phyloP scores from a whole-genome alignment of 192 early-diverging fungal genomes.

The Chytriomyces sp. region DNA sequence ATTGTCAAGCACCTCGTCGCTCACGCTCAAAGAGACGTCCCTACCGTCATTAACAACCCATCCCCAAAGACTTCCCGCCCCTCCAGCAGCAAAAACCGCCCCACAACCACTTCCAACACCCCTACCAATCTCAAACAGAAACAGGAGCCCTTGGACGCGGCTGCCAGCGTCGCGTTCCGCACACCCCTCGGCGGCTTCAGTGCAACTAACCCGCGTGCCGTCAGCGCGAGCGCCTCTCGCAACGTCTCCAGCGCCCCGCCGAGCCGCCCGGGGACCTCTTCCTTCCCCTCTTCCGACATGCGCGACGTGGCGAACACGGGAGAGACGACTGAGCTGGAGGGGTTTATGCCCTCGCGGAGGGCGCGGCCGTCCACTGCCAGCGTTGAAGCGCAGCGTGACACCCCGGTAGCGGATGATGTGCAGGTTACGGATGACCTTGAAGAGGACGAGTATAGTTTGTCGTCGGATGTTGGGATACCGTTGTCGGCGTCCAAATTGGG shows the following conservation, averaged over 20 bases:
- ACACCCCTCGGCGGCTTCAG: constrained; percentile 27
- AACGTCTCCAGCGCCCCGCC: neutral
- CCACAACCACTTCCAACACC: neutral
- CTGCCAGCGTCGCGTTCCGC: constrained; percentile 9
- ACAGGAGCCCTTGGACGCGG: neutral
- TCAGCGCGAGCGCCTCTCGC: neutral
- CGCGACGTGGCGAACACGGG: no score
- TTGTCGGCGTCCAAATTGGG: neutral
- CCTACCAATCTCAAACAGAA: neutral
- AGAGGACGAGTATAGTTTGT: constrained; percentile 23
- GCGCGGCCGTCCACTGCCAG: neutral
- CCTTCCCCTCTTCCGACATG: no score
- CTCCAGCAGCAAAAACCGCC: neutral
- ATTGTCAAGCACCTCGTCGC: constrained; percentile 10
- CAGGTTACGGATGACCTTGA: constrained; percentile 37
- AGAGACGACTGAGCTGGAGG: no score
- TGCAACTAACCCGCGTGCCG: constrained; percentile 13
- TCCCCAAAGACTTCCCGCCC: neutral
- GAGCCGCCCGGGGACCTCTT: neutral
- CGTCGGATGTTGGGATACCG: neutral
- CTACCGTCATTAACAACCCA: no score
- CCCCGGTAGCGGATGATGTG: constrained; percentile 25
- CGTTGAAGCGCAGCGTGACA: neutral
- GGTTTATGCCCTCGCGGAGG: neutral
- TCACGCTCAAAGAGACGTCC: constrained; percentile 13